Base-by-base conservation (phyloP, 1,139 yeast genomes). In the Pichia sp. region DNA sequence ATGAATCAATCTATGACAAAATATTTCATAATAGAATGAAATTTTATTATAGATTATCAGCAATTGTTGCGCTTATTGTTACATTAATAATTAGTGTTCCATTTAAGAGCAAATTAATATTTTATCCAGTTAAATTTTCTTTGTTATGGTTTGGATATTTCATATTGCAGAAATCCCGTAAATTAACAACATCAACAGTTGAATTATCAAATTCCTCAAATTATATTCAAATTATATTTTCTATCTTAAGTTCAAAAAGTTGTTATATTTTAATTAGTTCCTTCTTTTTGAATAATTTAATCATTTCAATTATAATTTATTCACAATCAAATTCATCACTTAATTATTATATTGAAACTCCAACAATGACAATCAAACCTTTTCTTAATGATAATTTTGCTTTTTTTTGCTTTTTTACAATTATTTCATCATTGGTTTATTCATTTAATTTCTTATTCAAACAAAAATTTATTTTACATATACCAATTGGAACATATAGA, bases 301-400 rank as follows among this genome's bases (percentile, higher is more conserved):
- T 70, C 14, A 70, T 70, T 59, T 74, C 64, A 53, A 60, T 56
- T 56, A 63, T 72, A 56, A 58, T 68, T 50, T 66, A 64, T 60
- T 56, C 73, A 47, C 70, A 69, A 53, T 63, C 65, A 48, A 47
- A 44, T 30, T 53, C 64, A 2, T 58, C 52, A 25, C 64, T 62
- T 45, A 57, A 60, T 28, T 68, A 61, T 52, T 66, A 53, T 48
- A 56, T 60, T 41, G 62, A 64, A 14, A 58, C 60, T 56, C 76
- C 67, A 62, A 79, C 60, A 69, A 77, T 65, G 71, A 81, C 71
- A 49, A 77, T 77, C 50, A 74, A 73, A 53, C 84, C 87, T 1
- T 73, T 76, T 50, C 65, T 83, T 50, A 86, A 84, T 61, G 93
- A 85, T 62, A 74, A 76, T 53, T 80, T 78, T 71, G 74, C 83